Evolutionary conservation across 805 yeast species (phyloP).

Genomic region (Yarrowia sp.): DNA sequence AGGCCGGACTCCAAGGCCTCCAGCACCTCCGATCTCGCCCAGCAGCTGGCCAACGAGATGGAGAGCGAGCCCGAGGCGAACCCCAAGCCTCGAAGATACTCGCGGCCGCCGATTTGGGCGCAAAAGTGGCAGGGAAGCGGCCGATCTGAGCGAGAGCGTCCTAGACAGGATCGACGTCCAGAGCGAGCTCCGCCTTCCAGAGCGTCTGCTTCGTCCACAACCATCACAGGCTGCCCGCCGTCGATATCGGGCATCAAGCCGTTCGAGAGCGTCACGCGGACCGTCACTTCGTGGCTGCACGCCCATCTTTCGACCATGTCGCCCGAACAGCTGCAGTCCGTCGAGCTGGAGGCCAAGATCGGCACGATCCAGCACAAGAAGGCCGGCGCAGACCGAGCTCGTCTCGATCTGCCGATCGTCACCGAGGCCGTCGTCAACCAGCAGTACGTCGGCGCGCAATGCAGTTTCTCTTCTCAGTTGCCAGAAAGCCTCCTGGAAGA

Average conservation of each 20-base stretch:
- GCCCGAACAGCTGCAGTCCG: conserved; percentile 32
- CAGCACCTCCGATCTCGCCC: conserved; percentile 5
- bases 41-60: conserved; percentile 9
- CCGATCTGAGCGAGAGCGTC: background rate
- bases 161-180: too few species aligned
- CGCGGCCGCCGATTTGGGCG: conserved; percentile 79
- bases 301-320: conserved; percentile 55
- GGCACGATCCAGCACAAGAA: conserved; percentile 37
- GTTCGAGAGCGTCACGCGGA: conserved; percentile 74
- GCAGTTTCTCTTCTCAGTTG: conserved; percentile 37
- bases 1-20: conserved; percentile 9
- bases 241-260: conserved; percentile 75
- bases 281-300: conserved; percentile 85
- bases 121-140: conserved; percentile 60
- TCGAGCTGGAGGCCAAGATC: conserved; percentile 49
- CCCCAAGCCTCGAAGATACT: conserved; percentile 59
- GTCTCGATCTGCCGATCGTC: conserved; percentile 34
- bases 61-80: background rate
- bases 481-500: conserved; percentile 28
- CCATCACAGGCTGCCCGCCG: conserved; percentile 43
- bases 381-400: conserved; percentile 34
- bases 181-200: background rate
- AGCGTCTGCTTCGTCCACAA: background rate
- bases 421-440: conserved; percentile 39
- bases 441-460: conserved; percentile 33